These are phyloP conservation scores for Lachnellula hyalina DNA, from an alignment of 2,329 filamentous ascomycete genomes.

Conservation along the genomic window DNA sequence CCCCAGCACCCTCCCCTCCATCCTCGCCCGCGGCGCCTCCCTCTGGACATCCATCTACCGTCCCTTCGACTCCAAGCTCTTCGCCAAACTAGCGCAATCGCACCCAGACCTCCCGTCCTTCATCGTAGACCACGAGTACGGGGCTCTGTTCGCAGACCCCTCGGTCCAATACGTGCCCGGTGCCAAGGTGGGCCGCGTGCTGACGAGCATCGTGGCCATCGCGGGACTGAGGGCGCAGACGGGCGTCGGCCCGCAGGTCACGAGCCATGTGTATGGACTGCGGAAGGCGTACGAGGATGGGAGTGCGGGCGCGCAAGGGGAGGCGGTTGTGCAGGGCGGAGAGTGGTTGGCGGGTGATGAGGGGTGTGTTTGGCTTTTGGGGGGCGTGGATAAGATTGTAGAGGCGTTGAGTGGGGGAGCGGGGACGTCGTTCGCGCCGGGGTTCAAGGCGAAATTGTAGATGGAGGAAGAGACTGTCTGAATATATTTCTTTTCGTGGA, in stretches of 20 bases:
- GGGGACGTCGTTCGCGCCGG: conserved; percentile 53
- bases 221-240: conserved; percentile 72
- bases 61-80: conserved; percentile 67
- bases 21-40: conserved; percentile 52
- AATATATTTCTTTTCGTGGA: too few species aligned
- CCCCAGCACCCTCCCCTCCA: conserved; percentile 45
- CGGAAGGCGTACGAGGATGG: conserved; percentile 71
- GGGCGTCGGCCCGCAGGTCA: conserved; percentile 76
- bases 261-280: conserved; percentile 76
- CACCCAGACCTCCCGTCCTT: conserved; percentile 80
- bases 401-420: conserved; percentile 41
- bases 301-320: conserved; percentile 42
- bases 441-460: conserved; percentile 37
- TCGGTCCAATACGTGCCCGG: conserved; percentile 34
- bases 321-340: conserved; percentile 43
- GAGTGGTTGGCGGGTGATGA: conserved; percentile 61
- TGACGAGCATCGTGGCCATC: conserved; percentile 70
- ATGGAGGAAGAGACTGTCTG: neutral
- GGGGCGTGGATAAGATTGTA: conserved; percentile 57
- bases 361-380: conserved; percentile 58
- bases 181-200: conserved; percentile 58
- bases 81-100: conserved; percentile 63
- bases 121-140: conserved; percentile 72
- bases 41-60: conserved; percentile 76
- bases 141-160: conserved; percentile 67